Evolutionary conservation across 2,329 filamentous ascomycete genomes (phyloP), one percentile per base, ranked within the genome.

Genomic region (Ophiostoma fasciatum): DNA sequence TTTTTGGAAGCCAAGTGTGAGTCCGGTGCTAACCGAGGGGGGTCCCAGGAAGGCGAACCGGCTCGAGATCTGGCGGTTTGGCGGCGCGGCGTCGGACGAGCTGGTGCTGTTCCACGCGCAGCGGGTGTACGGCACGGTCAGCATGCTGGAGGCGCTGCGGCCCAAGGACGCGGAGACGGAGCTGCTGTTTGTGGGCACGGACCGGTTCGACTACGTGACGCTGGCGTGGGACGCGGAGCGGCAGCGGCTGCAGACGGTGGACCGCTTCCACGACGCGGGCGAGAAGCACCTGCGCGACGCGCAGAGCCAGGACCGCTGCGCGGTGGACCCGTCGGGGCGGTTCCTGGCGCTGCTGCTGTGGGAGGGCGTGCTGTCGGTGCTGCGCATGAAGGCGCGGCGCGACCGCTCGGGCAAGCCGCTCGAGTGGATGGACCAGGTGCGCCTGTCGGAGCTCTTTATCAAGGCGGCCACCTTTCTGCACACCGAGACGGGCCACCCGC

Each of bases 141-240:
- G 81, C 7, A 82, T 94, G 64, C 69, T 94, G 12, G 73, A 90
- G 50, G 78, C 76, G 49, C 65, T 98, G 32, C 75, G 75, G 19
- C 84, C 87, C 6, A 73, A 74, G 33, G 73, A 82, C 46, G 76
- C 78, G 20, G 58, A 66, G 5, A 83, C 77, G 32, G 85, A 96
- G 47, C 74, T 94, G 42, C 71, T 98, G 42, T 94, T 98, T 52
- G 71, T 98, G 39, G 88, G 85, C 33, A 98, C 90, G 31, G 81
- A 94, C 52, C 75, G 81, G 37, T 81, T 82, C 47, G 78, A 85
- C 49, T 96, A 94, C 60, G 94, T 96, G 55, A 93, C 84, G 2
- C 57, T 94, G 15, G 75, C 69, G 13, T 98, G 90, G 87, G 76
- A 94, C 48, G 50, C 66, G 1, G 56, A 68, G 52, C 62, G 51